Percentiles rank a stretch among this genome's conserved stretches.
phyloP scores from a whole-genome alignment of 495 filamentous ascomycete species.

The Cryomyces minteri region DNA sequence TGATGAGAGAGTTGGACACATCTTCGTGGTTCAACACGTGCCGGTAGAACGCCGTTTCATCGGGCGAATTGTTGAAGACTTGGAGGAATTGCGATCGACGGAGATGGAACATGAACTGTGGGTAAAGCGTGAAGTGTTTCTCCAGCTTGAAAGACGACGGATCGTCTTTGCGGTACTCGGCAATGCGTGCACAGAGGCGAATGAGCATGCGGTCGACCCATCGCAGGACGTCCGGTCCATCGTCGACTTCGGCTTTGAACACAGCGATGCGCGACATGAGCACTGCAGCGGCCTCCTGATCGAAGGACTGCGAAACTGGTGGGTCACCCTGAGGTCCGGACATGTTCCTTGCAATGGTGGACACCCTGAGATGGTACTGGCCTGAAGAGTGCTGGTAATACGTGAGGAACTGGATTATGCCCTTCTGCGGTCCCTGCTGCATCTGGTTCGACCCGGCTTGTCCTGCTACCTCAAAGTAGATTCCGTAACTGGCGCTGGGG shows the following conservation, averaged over 20 bases:
- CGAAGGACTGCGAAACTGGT: conserved; percentile 93
- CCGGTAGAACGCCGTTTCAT: conserved; percentile 96
- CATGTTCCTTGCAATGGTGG: conserved; percentile 78
- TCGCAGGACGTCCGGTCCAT: conserved; percentile 93
- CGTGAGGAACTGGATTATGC: conserved; percentile 96
- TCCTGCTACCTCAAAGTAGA: conserved; percentile 96
- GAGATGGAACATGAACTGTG: conserved; percentile 99
- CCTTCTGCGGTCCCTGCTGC: conserved; percentile 73
- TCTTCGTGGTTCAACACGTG: conserved; percentile 97
- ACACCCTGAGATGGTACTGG: conserved; percentile 88
- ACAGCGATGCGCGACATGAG: conserved; percentile 97
- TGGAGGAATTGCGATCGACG: conserved; percentile 94
- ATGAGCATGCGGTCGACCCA: conserved; percentile 99
- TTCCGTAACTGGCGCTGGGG: conserved; percentile 77
- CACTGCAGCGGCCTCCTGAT: conserved; percentile 94
- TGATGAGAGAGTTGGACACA: conserved; percentile 88
- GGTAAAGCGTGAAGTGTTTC: conserved; percentile 98
- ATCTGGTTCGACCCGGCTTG: conserved; percentile 79
- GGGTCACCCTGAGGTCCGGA: conserved; percentile 93
- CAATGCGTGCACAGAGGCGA: conserved; percentile 86
- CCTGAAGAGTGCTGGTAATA: conserved; percentile 98
- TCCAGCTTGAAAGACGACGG: conserved; percentile 94
- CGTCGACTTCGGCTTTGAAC: conserved; percentile 97
- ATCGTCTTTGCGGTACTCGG: conserved; percentile 97
- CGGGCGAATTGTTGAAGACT: conserved; percentile 98